Conservation (phyloP, 2,329 filamentous ascomycete species). For the Sporothrix mexicana region DNA sequence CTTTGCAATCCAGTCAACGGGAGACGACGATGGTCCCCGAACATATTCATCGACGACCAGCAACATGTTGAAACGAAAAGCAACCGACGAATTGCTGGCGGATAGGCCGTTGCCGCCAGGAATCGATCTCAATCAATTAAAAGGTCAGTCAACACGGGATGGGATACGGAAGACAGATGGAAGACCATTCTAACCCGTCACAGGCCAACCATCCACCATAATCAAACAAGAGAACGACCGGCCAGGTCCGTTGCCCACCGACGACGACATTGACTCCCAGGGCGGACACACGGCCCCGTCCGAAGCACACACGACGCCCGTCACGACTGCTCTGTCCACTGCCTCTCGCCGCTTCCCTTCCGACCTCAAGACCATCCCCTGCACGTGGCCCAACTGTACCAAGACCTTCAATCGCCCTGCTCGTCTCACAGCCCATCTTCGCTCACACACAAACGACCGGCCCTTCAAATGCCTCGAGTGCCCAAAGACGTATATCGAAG, state of each 20-base stretch:
- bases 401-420: constrained; percentile 90
- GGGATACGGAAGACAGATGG: too few relatives aligned
- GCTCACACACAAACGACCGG: constrained; percentile 84
- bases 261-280: constrained; percentile 29
- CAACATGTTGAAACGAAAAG: constrained; percentile 37
- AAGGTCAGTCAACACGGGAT: constrained; percentile 12
- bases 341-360: constrained; percentile 59
- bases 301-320: constrained; percentile 33
- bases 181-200: background rate
- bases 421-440: constrained; percentile 77
- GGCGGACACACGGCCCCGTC: constrained; percentile 13
- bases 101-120: background rate
- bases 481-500: constrained; percentile 82
- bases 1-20: background rate
- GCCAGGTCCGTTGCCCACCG: background rate
- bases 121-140: background rate
- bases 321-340: constrained; percentile 34
- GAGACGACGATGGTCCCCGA: background rate
- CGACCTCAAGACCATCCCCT: constrained; percentile 77
- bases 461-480: constrained; percentile 78
- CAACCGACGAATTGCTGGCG: constrained; percentile 31
- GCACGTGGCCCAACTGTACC: constrained; percentile 73
- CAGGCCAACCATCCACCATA: background rate
- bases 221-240: background rate
- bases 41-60: too few relatives aligned